These are phyloP conservation scores for Pseudoperonospora humuli DNA, from an alignment of 352 stramenopile species.

Conservation along the genomic window DNA sequence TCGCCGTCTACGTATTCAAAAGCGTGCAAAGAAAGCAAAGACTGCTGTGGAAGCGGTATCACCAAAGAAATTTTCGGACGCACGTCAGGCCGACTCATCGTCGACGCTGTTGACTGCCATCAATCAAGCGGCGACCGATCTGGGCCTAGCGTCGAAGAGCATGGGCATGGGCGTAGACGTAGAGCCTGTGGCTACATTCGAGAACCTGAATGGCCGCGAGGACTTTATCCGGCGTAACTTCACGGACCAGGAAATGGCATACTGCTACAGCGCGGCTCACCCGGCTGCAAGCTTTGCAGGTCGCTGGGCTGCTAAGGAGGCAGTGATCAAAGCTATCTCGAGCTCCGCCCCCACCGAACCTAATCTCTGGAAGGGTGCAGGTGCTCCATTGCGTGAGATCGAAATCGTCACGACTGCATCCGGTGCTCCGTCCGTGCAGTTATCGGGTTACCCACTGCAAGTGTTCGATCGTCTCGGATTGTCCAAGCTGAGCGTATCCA, in stretches of 20 bases:
- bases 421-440: conserved; percentile 62
- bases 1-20: conserved; percentile 27
- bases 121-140: conserved; percentile 36
- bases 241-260: conserved; percentile 78
- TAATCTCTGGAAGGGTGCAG: conserved; percentile 67
- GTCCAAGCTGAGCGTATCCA: conserved; percentile 74
- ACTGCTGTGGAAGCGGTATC: conserved; percentile 16
- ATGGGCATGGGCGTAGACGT: conserved; percentile 79
- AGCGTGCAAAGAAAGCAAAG: conserved; percentile 43
- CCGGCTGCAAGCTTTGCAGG: conserved; percentile 82
- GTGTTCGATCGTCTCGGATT: conserved; percentile 74
- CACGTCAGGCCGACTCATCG: conserved; percentile 21
- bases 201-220: conserved; percentile 64
- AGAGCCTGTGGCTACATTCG: conserved; percentile 77
- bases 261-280: conserved; percentile 73
- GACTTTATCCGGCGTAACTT: conserved; percentile 86
- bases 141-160: conserved; percentile 42
- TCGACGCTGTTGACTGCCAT: conserved; percentile 49
- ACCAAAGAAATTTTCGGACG: conserved; percentile 13
- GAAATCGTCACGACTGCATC: conserved; percentile 79
- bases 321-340: conserved; percentile 88
- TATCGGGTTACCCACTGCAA: conserved; percentile 68
- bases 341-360: conserved; percentile 52
- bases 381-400: conserved; percentile 74
- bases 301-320: conserved; percentile 85